Conservation (phyloP, 2,329 filamentous ascomycete species). For the Graphiopsis chlorocephala region DNA sequence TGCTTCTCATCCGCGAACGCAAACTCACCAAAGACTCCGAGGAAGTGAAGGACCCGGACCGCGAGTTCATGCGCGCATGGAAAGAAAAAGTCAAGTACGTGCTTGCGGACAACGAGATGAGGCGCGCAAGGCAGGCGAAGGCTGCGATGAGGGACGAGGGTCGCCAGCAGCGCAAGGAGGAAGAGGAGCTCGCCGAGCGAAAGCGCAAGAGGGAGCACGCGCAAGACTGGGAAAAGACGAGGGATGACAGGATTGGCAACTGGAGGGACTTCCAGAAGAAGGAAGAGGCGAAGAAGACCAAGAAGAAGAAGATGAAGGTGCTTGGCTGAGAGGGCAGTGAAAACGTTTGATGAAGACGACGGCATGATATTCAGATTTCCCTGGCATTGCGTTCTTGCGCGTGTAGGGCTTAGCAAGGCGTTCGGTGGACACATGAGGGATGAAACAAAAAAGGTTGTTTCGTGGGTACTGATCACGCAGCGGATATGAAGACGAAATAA, state of each 20-base stretch:
- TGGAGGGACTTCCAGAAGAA: conserved; percentile 89
- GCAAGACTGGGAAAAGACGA: conserved; percentile 88
- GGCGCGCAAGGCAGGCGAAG: conserved; percentile 79
- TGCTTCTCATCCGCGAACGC: conserved; percentile 88
- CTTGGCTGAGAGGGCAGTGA: not conserved
- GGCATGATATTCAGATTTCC: not conserved
- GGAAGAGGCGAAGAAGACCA: conserved; percentile 15
- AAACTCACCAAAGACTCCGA: conserved; percentile 88
- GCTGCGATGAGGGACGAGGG: conserved; percentile 97
- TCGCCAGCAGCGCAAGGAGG: conserved; percentile 77
- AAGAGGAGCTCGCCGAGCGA: conserved; percentile 71
- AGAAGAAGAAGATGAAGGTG: conserved; percentile 18
- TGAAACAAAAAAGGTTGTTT: too few species aligned
- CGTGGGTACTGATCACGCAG: too few species aligned
- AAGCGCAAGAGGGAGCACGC: conserved; percentile 75
- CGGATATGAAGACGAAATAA: not conserved
- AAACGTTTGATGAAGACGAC: not conserved
- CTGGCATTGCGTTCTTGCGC: not conserved
- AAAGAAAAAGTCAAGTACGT: conserved; percentile 85
- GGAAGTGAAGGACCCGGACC: conserved; percentile 69
- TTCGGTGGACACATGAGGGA: not conserved
- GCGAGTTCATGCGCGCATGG: conserved; percentile 82
- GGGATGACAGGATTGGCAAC: conserved; percentile 86
- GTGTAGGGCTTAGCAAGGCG: conserved; percentile 12
- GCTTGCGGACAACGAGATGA: conserved; percentile 86